Evolutionary conservation across 1,284 basidiomycete species (phyloP).

Genomic region (Cutaneotrichosporon cavernicola): DNA sequence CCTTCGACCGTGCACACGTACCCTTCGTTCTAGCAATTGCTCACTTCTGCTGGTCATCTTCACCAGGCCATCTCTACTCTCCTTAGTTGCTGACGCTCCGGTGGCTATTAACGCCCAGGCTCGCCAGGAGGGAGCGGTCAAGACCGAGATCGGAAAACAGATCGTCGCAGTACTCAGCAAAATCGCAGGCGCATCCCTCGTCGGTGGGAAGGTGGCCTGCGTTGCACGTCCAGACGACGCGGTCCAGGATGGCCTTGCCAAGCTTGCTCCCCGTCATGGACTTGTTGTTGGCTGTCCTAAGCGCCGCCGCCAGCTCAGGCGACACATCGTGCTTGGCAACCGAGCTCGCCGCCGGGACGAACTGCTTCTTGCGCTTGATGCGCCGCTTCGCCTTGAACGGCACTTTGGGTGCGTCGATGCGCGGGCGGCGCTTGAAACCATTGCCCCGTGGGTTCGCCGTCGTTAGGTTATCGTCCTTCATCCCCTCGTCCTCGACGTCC

Average conservation of each 20-base stretch:
- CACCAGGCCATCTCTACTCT: neutral
- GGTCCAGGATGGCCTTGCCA: slow-evolving; percentile 4
- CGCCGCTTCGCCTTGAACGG: slow-evolving; percentile 9
- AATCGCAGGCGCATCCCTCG: neutral
- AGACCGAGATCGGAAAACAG: neutral
- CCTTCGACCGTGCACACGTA: neutral
- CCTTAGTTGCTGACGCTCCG: neutral
- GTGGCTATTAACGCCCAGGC: neutral
- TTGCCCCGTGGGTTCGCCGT: neutral
- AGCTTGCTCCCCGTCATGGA: neutral
- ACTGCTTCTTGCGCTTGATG: neutral
- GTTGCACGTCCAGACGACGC: slow-evolving; percentile 3
- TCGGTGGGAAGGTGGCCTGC: neutral
- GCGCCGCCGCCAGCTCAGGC: slow-evolving; percentile 1
- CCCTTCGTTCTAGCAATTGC: neutral
- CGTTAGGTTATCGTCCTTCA: neutral
- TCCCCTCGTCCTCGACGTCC: neutral
- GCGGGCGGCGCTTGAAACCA: neutral
- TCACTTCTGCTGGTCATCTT: neutral
- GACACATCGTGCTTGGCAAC: neutral
- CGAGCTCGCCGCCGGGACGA: no score
- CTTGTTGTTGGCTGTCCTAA: neutral
- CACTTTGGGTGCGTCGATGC: slow-evolving; percentile 5
- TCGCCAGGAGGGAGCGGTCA: neutral
- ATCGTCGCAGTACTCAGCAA: neutral